phyloP scores from a whole-genome alignment of 371 early-diverging fungal genomes.

The Fennellomyces sp. region DNA sequence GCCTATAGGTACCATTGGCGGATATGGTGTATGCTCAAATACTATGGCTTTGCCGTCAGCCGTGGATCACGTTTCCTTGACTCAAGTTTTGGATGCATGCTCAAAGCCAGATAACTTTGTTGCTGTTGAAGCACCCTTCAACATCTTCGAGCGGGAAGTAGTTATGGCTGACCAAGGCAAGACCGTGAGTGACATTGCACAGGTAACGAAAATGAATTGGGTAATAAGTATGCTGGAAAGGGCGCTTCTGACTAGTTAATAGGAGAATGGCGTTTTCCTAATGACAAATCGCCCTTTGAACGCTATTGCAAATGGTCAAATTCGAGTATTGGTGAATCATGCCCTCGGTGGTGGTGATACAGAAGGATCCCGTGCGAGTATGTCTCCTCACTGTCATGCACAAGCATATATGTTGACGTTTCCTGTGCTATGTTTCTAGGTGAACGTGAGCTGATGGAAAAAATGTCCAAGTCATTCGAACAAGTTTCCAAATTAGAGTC shows the following conservation, averaged over 20 bases:
- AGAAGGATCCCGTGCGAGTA: conserved; percentile 22
- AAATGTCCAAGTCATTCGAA: conserved; percentile 55
- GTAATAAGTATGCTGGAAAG: not conserved
- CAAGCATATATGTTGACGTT: not conserved
- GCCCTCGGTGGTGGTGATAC: conserved; percentile 30
- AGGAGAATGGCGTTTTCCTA: conserved; percentile 60
- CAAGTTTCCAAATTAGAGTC: conserved; percentile 61
- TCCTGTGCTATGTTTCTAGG: too few relatives aligned
- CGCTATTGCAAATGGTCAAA: conserved; percentile 68
- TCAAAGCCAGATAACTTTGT: conserved; percentile 53
- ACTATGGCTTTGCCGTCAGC: conserved; percentile 62
- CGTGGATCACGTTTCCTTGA: conserved; percentile 64
- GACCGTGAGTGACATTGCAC: conserved; percentile 59
- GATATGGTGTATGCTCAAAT: conserved; percentile 78
- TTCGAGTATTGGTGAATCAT: conserved; percentile 62
- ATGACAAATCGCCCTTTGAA: conserved; percentile 78
- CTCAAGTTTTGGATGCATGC: conserved; percentile 33
- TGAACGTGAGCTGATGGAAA: conserved; percentile 54
- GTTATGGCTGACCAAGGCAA: conserved; percentile 34
- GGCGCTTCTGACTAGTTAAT: not conserved
- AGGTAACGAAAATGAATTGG: conserved; percentile 29
- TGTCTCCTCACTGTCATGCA: not conserved
- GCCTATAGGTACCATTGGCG: conserved; percentile 58
- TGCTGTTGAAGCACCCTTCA: conserved; percentile 73
- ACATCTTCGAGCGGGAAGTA: conserved; percentile 76